Conservation (phyloP, 768 basidiomycete species). For the Tricholoma matsutake region DNA sequence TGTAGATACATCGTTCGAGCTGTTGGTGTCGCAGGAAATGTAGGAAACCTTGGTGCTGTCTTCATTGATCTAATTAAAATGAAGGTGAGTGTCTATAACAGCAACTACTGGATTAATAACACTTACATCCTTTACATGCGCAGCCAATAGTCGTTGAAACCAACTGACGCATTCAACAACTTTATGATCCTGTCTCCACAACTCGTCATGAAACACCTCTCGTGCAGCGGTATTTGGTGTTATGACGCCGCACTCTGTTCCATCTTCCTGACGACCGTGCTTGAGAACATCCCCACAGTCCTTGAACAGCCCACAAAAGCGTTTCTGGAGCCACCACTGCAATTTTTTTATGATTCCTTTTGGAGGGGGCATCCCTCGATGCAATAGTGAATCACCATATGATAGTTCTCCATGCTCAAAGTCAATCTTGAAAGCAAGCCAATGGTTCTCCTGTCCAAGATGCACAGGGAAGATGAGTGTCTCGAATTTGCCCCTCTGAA, state of each 20-base stretch:
- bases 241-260: constrained; percentile 6
- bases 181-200: constrained; percentile 1
- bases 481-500: neutral
- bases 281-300: constrained; percentile 1
- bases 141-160: neutral
- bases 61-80: neutral
- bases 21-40: too few relatives aligned
- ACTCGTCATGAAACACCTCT: constrained; percentile 2
- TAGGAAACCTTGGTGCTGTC: neutral
- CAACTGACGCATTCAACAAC: constrained; percentile 1
- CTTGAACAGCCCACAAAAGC: neutral
- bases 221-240: constrained; percentile 3
- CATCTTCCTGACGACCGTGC: constrained; percentile 9
- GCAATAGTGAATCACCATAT: constrained; percentile 2
- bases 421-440: constrained; percentile 6
- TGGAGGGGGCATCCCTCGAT: neutral
- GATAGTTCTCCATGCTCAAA: neutral
- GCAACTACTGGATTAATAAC: too few relatives aligned
- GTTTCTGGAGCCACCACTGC: constrained; percentile 7
- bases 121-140: neutral
- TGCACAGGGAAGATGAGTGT: neutral
- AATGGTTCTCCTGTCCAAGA: constrained; percentile 1
- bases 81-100: too few relatives aligned
- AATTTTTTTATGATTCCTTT: neutral
- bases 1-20: too few relatives aligned